phyloP scores from a whole-genome alignment of 805 yeast genomes.

The Yarrowia hollandica region DNA sequence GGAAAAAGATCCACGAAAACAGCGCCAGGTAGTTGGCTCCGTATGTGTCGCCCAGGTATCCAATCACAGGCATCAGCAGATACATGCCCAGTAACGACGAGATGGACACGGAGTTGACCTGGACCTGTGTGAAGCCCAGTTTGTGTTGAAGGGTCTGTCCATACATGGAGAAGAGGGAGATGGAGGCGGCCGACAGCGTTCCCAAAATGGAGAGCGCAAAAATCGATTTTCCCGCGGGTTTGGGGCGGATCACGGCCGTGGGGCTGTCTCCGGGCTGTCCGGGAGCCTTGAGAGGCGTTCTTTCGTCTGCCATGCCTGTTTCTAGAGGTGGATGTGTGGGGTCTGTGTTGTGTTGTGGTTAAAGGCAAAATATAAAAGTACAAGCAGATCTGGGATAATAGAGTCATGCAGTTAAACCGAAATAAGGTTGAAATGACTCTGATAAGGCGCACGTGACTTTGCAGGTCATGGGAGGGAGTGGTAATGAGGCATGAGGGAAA shows the following conservation, averaged over 20 bases:
- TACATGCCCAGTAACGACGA: conserved; percentile 79
- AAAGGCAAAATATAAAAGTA: background rate
- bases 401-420: background rate
- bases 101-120: conserved; percentile 72
- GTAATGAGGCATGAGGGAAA: too few species aligned
- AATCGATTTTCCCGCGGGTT: background rate
- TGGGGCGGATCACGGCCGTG: background rate
- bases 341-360: background rate
- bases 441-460: conserved; percentile 18
- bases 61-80: conserved; percentile 76
- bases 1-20: conserved; percentile 58
- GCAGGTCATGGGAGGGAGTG: too few species aligned
- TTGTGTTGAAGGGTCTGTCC: conserved; percentile 62
- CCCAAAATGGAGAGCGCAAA: conserved; percentile 11
- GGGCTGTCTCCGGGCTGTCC: background rate
- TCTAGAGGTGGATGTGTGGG: background rate
- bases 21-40: conserved; percentile 75
- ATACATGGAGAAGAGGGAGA: conserved; percentile 77
- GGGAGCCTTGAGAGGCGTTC: conserved; percentile 15
- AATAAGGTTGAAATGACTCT: conserved; percentile 12
- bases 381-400: background rate
- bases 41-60: conserved; percentile 79
- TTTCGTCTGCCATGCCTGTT: background rate
- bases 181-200: conserved; percentile 79
- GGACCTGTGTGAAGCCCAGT: conserved; percentile 64